Evolutionary conservation across 495 filamentous ascomycete species (phyloP), one percentile per base, ranked within the genome.

Genomic region (Elaphomyces granulatus): DNA sequence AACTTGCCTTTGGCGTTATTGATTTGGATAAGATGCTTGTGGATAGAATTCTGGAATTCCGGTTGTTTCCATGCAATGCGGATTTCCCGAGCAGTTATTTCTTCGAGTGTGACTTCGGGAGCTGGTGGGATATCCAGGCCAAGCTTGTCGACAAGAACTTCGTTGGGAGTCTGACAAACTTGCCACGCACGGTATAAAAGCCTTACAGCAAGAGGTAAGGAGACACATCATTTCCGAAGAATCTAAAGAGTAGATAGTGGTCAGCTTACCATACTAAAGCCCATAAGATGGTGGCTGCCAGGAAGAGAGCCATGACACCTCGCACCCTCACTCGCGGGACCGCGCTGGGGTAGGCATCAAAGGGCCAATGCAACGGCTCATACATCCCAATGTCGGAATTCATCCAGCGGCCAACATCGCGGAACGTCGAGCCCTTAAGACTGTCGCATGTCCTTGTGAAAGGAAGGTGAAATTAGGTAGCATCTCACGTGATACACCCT

Each of bases 71-170:
- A 95, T 50, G 87, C 86, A 12, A 98, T 68, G n/a, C 84, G 80
- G 19, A 92, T 80, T 32, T 83, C 81, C 50, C 88, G 83, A 18
- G 84, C 67, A 37, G 79, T 80, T 43, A 98, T 84, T 36, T 81
- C 85, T 37, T 87, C 86, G n/a, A 98, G 71, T 20, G 86, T 92
- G 18, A 96, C 81, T 42, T 87, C 75, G 17, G 90, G 90, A 15
- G 86, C 75, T 36, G 84, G 76, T 38, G 90, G 90, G 15, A 95
- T 83, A 48, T 98, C 92, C 45, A 95, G 76, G 21, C 90, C 90
- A 15, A 98, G 72, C 26, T 94, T 78, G 47, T 78, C 78, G 42
- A 95, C 84, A 26, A 98, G 73, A 32, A 92, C 78, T 35, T 88
- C 81, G 23, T 94, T 85, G 7, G 90, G 83, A 37, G 86, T 93